Evolutionary conservation across 257 asterid species (phyloP).

Genomic region (Voacanga thouarsii): DNA sequence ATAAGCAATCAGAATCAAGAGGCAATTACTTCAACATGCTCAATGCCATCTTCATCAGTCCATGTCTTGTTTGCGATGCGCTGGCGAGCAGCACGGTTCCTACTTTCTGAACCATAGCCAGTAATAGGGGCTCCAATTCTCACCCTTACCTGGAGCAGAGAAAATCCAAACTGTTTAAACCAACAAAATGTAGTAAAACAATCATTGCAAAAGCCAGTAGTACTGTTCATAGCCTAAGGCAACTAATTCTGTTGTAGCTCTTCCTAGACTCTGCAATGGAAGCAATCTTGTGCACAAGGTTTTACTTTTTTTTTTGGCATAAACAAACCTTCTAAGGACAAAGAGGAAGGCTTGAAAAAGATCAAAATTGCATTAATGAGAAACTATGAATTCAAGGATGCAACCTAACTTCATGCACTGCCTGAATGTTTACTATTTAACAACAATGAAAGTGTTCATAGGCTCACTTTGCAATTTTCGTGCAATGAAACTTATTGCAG

Average conservation of each 20-base stretch:
- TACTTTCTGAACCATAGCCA: constrained; percentile 87
- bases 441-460: too few species aligned
- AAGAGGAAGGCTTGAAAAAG: background rate
- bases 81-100: constrained; percentile 97
- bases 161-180: constrained; percentile 2
- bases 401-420: background rate
- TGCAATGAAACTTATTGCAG: background rate
- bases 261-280: background rate
- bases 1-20: background rate
- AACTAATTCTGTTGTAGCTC: background rate
- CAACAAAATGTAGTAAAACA: constrained; percentile 1
- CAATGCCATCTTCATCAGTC: constrained; percentile 87
- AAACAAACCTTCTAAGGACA: background rate
- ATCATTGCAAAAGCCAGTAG: background rate
- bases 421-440: background rate
- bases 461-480: background rate
- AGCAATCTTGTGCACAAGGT: background rate
- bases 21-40: constrained; percentile 64
- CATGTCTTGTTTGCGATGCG: constrained; percentile 72
- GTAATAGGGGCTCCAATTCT: constrained; percentile 85
- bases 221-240: background rate
- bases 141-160: constrained; percentile 59
- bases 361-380: background rate
- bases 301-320: background rate
- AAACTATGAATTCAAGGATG: background rate